Percentiles rank a stretch among this genome's conserved stretches.
Evolutionary conservation across 176 grass and related monocot species (phyloP).

Genomic region (Tillandsia leiboldiana): DNA sequence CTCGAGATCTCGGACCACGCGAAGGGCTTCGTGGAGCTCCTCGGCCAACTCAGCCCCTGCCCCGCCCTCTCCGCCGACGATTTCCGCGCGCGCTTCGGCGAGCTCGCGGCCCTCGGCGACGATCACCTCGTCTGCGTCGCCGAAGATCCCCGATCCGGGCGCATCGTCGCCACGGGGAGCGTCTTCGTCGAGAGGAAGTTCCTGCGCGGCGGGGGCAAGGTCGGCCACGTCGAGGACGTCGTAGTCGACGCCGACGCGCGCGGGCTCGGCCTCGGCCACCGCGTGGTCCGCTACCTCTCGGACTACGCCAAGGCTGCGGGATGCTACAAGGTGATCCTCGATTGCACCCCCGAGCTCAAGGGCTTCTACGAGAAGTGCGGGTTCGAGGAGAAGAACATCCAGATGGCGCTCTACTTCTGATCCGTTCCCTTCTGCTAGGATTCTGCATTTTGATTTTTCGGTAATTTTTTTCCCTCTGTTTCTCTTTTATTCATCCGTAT

Average conservation of each 20-base stretch:
- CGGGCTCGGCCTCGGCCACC: slow-evolving; percentile 42
- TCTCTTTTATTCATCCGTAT: background rate
- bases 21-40: slow-evolving; percentile 8
- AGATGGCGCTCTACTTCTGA: slow-evolving; percentile 60
- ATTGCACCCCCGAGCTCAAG: slow-evolving; percentile 59
- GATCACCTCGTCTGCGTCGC: slow-evolving; percentile 71
- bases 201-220: slow-evolving; percentile 52
- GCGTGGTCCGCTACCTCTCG: slow-evolving; percentile 46
- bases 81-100: slow-evolving; percentile 55
- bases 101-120: slow-evolving; percentile 64
- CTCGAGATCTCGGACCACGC: background rate
- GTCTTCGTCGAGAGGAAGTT: slow-evolving; percentile 91
- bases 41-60: slow-evolving; percentile 10
- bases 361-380: slow-evolving; percentile 76
- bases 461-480: background rate
- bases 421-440: background rate
- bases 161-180: slow-evolving; percentile 65
- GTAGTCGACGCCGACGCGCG: slow-evolving; percentile 55
- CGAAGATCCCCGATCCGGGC: slow-evolving; percentile 32
- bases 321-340: slow-evolving; percentile 93
- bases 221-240: slow-evolving; percentile 82
- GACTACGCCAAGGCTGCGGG: slow-evolving; percentile 49
- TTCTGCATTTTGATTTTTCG: background rate
- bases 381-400: slow-evolving; percentile 73
- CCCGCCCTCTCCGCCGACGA: slow-evolving; percentile 45